Conservation (phyloP, 805 yeast species). For the Candida argentea region DNA sequence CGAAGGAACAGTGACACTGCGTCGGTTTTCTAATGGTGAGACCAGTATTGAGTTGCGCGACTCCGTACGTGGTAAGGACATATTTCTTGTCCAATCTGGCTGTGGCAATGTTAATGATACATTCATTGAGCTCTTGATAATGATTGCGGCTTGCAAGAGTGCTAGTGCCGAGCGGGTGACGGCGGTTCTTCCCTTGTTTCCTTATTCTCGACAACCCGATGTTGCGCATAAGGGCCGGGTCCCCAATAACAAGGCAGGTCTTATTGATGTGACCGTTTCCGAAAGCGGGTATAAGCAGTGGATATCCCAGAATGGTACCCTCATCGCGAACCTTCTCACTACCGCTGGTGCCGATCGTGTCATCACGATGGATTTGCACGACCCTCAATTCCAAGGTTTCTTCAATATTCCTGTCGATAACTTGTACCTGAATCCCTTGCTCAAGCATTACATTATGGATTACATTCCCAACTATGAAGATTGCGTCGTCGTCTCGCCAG, state of each 20-base stretch:
- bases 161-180: conserved; percentile 86
- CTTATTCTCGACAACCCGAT: conserved; percentile 94
- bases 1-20: conserved; percentile 54
- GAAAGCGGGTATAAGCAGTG: conserved; percentile 80
- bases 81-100: conserved; percentile 79
- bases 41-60: conserved; percentile 78
- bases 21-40: conserved; percentile 81
- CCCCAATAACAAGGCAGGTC: conserved; percentile 32
- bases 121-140: conserved; percentile 70
- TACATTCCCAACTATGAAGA: conserved; percentile 71
- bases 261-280: conserved; percentile 14
- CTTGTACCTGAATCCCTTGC: conserved; percentile 75
- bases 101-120: conserved; percentile 84
- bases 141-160: conserved; percentile 86
- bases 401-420: conserved; percentile 96
- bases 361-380: conserved; percentile 96
- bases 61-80: conserved; percentile 94
- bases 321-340: conserved; percentile 77
- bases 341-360: conserved; percentile 95
- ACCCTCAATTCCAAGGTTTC: conserved; percentile 96
- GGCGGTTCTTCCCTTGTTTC: conserved; percentile 87
- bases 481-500: conserved; percentile 92
- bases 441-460: conserved; percentile 74
- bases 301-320: conserved; percentile 92
- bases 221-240: conserved; percentile 60